Evolutionary conservation across 306 rosid species (phyloP), one percentile per base, ranked within the genome.

Genomic region (Malus domestica): DNA sequence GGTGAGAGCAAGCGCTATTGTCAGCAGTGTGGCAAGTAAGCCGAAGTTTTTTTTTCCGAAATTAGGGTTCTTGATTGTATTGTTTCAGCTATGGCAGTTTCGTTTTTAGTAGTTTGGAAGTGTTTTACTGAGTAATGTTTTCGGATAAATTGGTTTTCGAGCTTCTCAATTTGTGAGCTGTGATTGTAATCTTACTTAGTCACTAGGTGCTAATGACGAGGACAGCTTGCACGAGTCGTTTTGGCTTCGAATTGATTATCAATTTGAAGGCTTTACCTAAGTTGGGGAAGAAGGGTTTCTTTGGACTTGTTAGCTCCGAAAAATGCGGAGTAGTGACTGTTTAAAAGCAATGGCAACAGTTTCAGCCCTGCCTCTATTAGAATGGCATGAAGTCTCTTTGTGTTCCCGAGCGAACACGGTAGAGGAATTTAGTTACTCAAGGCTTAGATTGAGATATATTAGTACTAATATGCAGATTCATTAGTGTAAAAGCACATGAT

Each of bases 21-120:
- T 67, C 99, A 96, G 74, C 99, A 96, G 93, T 96, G 99, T 73
- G 99, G 99, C 71, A 96, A 96, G 99, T 96, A 78, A 85, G 93
- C 52, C 66, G 15, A 11, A 44, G 23, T 78, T 61, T 72, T 54
- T 40, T 40, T 40, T 40, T 10, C 3, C n/a, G 4, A 19, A 27
- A 27, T 71, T 10, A 32, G 63, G 15, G 29, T 55, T 72, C 13
- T 14, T 23, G 38, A 59, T 42, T 72, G 12, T 14, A 8, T 22
- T 23, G 45, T 2, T 14, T 4, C 49, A 35, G 52, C 16, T 72
- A 1, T 32, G 35, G 42, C 8, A 4, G 22, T 29, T 16, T 29
- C 10, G 7, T 27, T 29, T 70, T 51, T 25, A 32, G 51, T 15
- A 27, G 32, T 25, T 70, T 70, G 19, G 11, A 10, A 71, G 23